Evolutionary conservation across 140 eudicot genomes (phyloP).

Genomic region (Bidens hawaiensis): DNA sequence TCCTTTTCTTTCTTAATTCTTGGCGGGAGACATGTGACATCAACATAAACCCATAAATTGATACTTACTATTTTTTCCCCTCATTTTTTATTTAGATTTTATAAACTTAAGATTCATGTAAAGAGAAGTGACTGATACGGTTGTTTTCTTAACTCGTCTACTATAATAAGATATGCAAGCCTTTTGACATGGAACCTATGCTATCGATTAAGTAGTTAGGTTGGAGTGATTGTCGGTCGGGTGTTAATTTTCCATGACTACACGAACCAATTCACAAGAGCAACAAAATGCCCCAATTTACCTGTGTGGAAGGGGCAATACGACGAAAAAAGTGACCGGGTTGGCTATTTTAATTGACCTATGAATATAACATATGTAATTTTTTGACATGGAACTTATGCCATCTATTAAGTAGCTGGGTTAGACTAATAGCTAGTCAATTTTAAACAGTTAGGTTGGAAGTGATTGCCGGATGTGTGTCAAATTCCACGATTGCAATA

Average conservation of each 20-base stretch:
- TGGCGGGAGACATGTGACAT: slow-evolving; percentile 25
- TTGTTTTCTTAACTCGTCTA: not conserved
- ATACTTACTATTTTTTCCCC: not conserved
- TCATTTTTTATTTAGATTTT: not conserved
- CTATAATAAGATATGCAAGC: not conserved
- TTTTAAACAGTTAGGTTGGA: not conserved
- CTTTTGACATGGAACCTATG: not conserved
- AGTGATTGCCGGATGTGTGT: not conserved
- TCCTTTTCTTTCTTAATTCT: slow-evolving; percentile 23
- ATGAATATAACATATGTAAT: no score
- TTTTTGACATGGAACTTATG: no score
- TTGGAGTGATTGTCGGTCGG: no score
- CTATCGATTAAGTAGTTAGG: not conserved
- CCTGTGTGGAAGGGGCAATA: no score
- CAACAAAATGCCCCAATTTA: no score
- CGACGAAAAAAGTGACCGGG: no score
- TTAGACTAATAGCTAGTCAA: no score
- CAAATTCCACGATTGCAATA: not conserved
- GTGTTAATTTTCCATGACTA: no score
- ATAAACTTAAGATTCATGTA: not conserved
- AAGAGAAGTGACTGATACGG: not conserved
- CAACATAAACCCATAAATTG: not conserved
- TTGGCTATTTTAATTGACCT: no score
- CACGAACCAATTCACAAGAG: no score
- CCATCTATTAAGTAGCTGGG: not conserved